These are phyloP conservation scores for Nicotiana benthamiana DNA, from an alignment of 257 asterid species.

Conservation along the genomic window DNA sequence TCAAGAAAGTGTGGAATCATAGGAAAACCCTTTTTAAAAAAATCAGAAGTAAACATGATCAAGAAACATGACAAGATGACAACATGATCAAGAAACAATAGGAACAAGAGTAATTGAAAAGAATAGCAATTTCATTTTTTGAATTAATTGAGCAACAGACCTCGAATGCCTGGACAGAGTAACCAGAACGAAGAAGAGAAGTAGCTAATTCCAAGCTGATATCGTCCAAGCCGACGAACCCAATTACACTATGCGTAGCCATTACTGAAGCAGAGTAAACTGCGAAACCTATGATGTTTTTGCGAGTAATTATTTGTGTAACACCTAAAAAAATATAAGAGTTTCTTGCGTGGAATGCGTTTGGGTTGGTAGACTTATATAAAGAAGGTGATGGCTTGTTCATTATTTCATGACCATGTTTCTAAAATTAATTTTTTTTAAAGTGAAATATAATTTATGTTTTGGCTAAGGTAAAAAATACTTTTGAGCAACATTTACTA, in stretches of 20 bases:
- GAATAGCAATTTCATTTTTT: neutral
- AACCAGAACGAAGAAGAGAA: slow-evolving; percentile 60
- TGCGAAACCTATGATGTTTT: too few relatives aligned
- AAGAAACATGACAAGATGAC: neutral
- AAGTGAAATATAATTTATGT: too few relatives aligned
- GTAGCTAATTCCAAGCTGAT: slow-evolving; percentile 67
- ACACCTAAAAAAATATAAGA: too few relatives aligned
- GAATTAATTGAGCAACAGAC: slow-evolving; percentile 20
- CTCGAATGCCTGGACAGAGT: slow-evolving; percentile 69
- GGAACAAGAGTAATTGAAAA: neutral
- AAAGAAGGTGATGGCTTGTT: too few relatives aligned
- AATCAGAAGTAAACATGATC: neutral
- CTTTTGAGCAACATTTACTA: too few relatives aligned
- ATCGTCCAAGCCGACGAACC: slow-evolving; percentile 76
- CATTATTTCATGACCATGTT: too few relatives aligned
- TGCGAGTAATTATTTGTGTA: too few relatives aligned
- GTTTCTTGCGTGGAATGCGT: too few relatives aligned
- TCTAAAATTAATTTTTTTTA: too few relatives aligned
- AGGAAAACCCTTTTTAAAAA: neutral
- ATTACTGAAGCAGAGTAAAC: slow-evolving; percentile 19
- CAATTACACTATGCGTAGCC: slow-evolving; percentile 43
- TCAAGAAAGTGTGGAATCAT: neutral
- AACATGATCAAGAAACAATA: neutral
- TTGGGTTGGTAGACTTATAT: too few relatives aligned
- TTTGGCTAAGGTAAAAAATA: too few relatives aligned